Base-by-base conservation (phyloP, 2,329 filamentous ascomycete genomes). In the Helminthosporium solani region DNA sequence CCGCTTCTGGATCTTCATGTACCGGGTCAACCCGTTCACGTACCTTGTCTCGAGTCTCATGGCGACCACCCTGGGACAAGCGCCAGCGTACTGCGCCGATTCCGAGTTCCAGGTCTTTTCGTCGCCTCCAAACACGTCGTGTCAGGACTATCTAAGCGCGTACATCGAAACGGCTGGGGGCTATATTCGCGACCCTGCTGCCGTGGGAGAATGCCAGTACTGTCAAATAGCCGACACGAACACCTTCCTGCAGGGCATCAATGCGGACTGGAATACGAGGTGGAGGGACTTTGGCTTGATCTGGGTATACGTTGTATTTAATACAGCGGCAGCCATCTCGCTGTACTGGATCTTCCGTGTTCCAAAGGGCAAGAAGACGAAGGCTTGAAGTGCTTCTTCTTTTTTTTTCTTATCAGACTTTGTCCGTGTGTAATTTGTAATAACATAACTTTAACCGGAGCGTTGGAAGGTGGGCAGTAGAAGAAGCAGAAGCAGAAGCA, bases 1-100 rank as follows among this genome's bases (percentile, higher is more conserved):
- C 0, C 73, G 80, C 5, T 90, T 91, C 77, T 92, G 88, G 87
- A 84, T 86, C 57, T 90, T 90, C 75, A 88, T 90, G 84, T 92
- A 92, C 70, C 82, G 86, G 36, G 73, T 90, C 38, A 90, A 85
- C 0, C 90, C 90, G 0, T 87, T 95, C 57, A 91, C 87, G 0
- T 96, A 95, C 65, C 74, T 94, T 11, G 81, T 92, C 18, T 79
- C 79, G 11, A 87, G 84, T 16, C 83, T 95, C 73, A 69, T 92
- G 0, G 79, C 84, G 0, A 81, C 80, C 0, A 87, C 81, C 2
- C 73, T 95, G 3, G 86, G 40, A 7, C 86, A 37, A 84, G 86
- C 58, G 81, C 81, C 0, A 36, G 71, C 0, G 82, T 91, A 28
- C 0, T 96, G 90, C 67, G 81, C 87, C 0, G 54, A 67, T 5